Conservation (phyloP, 2,329 filamentous ascomycete genomes). For the Trichoderma semiorbis region DNA sequence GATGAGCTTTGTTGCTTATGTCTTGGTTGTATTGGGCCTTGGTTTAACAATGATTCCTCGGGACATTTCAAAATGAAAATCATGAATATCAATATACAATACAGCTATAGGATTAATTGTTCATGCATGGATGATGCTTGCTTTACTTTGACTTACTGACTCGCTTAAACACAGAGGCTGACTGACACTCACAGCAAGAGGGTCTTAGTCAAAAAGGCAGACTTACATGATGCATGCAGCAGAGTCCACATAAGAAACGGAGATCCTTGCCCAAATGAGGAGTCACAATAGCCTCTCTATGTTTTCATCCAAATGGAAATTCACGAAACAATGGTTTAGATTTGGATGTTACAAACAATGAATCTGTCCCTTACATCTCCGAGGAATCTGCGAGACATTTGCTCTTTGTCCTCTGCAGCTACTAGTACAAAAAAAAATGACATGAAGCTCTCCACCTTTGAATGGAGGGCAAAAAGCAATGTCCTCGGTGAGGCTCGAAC, state of each 20-base stretch:
- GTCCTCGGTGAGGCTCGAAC: constrained; percentile 49
- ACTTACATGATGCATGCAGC: constrained; percentile 12
- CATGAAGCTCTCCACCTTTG: neutral
- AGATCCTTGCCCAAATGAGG: neutral
- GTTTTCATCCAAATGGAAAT: neutral
- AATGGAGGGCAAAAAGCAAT: constrained; percentile 21
- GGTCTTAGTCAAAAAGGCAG: neutral
- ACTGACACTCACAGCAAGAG: neutral
- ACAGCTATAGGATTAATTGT: neutral
- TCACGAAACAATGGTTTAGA: neutral
- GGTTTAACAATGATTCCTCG: neutral
- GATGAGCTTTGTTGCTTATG: neutral
- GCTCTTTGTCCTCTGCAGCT: neutral
- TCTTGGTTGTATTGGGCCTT: neutral
- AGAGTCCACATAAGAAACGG: neutral
- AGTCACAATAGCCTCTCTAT: neutral
- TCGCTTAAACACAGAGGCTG: neutral
- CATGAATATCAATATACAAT: neutral
- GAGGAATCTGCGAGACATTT: neutral
- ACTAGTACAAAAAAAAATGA: neutral
- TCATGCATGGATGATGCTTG: neutral
- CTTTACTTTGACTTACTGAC: neutral
- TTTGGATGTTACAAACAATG: neutral
- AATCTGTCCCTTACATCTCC: neutral
- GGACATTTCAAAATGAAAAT: neutral